A percentile compares a stretch with the other conserved stretches of the same genome.
phyloP scores from a whole-genome alignment of 805 yeast genomes.

The Spathaspora boniae region DNA sequence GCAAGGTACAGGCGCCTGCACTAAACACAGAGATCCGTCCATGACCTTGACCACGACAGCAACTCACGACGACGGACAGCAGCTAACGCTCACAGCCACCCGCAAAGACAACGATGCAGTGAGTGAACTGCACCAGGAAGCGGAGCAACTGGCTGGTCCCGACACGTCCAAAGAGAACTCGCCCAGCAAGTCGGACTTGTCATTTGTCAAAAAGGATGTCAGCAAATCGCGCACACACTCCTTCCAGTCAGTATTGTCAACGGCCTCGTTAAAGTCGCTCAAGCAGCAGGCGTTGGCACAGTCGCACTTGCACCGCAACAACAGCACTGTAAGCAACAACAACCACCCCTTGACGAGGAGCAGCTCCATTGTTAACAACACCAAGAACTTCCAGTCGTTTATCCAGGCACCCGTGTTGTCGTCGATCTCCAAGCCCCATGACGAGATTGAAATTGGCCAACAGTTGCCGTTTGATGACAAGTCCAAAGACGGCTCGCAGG shows the following conservation, averaged over 20 bases:
- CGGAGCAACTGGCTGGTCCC: no score
- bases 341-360: constrained; percentile 11
- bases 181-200: constrained; percentile 13
- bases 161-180: background rate
- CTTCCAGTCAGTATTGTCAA: constrained; percentile 41
- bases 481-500: constrained; percentile 4
- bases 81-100: no score
- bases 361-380: constrained; percentile 21
- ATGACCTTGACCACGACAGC: no score
- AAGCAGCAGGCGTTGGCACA: constrained; percentile 21
- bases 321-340: constrained; percentile 7
- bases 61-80: no score
- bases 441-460: constrained; percentile 36
- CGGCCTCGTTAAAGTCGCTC: constrained; percentile 40
- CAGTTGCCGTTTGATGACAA: constrained; percentile 36
- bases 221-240: constrained; percentile 37
- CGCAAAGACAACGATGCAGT: no score
- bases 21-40: no score
- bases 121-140: no score
- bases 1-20: no score
- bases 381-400: constrained; percentile 40
- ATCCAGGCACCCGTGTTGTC: constrained; percentile 46
- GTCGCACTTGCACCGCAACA: constrained; percentile 9
- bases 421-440: constrained; percentile 25
- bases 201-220: constrained; percentile 38